phyloP scores from a whole-genome alignment of 2,329 filamentous ascomycete genomes.

The Cladophialophora exuberans region DNA sequence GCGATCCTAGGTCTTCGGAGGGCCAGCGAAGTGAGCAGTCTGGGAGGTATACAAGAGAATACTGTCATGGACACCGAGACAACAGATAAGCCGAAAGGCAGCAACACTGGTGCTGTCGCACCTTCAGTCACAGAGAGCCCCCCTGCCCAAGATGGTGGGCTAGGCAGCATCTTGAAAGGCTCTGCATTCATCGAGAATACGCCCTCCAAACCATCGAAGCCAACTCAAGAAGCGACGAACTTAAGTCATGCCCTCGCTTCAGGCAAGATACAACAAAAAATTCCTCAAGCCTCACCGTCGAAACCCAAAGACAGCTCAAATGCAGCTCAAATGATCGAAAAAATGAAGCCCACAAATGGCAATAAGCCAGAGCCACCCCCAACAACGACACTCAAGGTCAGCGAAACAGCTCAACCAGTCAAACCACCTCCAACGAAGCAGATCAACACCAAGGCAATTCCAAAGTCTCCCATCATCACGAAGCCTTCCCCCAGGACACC shows the following conservation, averaged over 20 bases:
- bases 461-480: slow-evolving; percentile 21
- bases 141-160: slow-evolving; percentile 18
- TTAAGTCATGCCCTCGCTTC: slow-evolving; percentile 16
- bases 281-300: slow-evolving; percentile 11
- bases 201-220: slow-evolving; percentile 17
- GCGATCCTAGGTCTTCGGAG: slow-evolving; percentile 46
- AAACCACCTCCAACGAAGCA: slow-evolving; percentile 27
- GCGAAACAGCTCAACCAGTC: slow-evolving; percentile 22
- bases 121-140: neutral
- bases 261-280: slow-evolving; percentile 16
- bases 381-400: slow-evolving; percentile 21
- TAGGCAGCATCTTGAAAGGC: slow-evolving; percentile 38
- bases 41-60: slow-evolving; percentile 34
- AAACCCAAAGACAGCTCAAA: slow-evolving; percentile 22
- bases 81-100: slow-evolving; percentile 36
- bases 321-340: slow-evolving; percentile 23
- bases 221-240: slow-evolving; percentile 14
- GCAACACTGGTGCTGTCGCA: slow-evolving; percentile 28
- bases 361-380: slow-evolving; percentile 21
- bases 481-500: slow-evolving; percentile 26
- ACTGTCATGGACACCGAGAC: slow-evolving; percentile 9
- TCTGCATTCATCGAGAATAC: slow-evolving; percentile 35
- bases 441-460: slow-evolving; percentile 17
- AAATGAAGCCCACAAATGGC: slow-evolving; percentile 17
- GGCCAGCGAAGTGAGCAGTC: slow-evolving; percentile 39